Base-by-base conservation (phyloP, 1,284 basidiomycete genomes). In the Farysia itapuensis region DNA sequence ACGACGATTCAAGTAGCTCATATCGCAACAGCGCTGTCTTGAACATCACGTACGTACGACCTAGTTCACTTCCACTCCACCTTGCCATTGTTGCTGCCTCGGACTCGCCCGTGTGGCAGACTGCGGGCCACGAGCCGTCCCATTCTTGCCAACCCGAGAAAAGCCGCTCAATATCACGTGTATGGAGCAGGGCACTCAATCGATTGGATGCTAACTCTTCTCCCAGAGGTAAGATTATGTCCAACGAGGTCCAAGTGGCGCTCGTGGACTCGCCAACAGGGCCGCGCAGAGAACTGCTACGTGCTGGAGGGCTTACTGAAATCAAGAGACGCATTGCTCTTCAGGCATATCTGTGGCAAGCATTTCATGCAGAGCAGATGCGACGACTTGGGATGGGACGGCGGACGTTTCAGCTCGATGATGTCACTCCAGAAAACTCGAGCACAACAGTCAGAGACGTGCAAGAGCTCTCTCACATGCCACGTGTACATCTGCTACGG, bases 281-380 rank as follows among this genome's bases (percentile, higher is more conserved):
- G 6, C 39, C 28, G 15, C 30, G 53, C 6, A 32, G 51, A 16
- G 48, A 58, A 14, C 33, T 30, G 4, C 36, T 63, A 3, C 18
- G 35, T 29, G 23, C 36, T 2, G 56, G 50, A 3, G 61, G 56
- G 6, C 14, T 64, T 2, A 26, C 5, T n/a, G 61, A 54, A 28
- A 47, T 64, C 34, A 59, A 50, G 39, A 36, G 47, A 14, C 44
- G 56, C n/a, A 28, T 68, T 3, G 61, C 57, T 1, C 29, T 68
- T 3, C 65, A 68, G 34, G 61, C 63, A 0, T 68, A 68, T 28
- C 41, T 58, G 8, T 66, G 63, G 64, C 63, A 69, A 23, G 58
- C 66, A 2, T 69, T 66, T 31, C 58, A 65, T 15, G 52, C 58
- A 0, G 66, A 69, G 38, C 63, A 69, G 33, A 66, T 69, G 64